These are phyloP conservation scores for Populus trichocarpa DNA, from an alignment of 441 rosid genomes.

Conservation along the genomic window DNA sequence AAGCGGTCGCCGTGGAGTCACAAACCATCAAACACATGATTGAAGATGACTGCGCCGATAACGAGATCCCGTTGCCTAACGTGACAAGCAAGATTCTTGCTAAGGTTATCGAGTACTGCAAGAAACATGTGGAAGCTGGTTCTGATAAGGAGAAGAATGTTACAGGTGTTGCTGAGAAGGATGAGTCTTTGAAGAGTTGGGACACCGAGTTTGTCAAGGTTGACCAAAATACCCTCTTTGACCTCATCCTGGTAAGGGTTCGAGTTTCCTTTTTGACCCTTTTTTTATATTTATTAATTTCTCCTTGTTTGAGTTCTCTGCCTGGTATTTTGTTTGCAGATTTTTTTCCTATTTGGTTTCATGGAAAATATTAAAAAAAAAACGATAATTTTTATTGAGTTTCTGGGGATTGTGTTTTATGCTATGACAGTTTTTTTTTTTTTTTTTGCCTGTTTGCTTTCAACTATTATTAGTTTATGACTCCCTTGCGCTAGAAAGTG, in stretches of 20 bases:
- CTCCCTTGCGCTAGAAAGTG: neutral
- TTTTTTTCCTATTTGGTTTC: too few relatives aligned
- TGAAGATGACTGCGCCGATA: too few relatives aligned
- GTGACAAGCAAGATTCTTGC: too few relatives aligned
- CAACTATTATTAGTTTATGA: neutral
- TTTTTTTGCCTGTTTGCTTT: neutral
- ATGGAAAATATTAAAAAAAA: too few relatives aligned
- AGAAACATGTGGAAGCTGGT: constrained; percentile 34
- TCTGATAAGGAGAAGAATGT: constrained; percentile 8
- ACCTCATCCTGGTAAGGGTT: constrained; percentile 35
- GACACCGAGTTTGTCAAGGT: constrained; percentile 43
- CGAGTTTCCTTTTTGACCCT: neutral
- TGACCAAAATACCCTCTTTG: constrained; percentile 43
- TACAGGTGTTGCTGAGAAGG: neutral
- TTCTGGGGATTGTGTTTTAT: neutral
- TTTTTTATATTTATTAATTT: neutral
- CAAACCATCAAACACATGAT: too few relatives aligned
- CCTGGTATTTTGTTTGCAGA: neutral
- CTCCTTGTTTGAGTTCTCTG: neutral
- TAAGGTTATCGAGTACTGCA: too few relatives aligned
- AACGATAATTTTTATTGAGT: too few relatives aligned
- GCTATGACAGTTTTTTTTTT: too few relatives aligned
- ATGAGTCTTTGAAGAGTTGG: constrained; percentile 38
- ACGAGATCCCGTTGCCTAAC: too few relatives aligned
- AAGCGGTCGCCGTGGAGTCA: too few relatives aligned